Evolutionary conservation across 1,284 basidiomycete species (phyloP).

Genomic region (Irpex sp.): DNA sequence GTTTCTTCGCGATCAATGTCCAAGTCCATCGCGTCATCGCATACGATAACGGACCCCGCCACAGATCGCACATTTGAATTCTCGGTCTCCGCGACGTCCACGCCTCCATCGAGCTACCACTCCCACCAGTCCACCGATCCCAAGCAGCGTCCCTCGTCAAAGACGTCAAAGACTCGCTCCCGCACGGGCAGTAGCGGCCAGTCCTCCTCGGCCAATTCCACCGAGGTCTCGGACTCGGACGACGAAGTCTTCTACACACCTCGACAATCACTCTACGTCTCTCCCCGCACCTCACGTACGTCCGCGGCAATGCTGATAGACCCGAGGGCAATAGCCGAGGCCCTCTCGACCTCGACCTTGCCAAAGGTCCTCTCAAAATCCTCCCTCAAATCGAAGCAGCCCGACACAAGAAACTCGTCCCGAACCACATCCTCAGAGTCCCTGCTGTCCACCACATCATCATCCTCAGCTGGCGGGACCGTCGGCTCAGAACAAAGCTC

Average conservation of each 20-base stretch:
- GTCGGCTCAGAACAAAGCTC: constrained; percentile 20
- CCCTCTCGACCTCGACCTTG: constrained; percentile 22
- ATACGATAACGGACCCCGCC: constrained; percentile 16
- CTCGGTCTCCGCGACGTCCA: constrained; percentile 7
- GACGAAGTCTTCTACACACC: constrained; percentile 50
- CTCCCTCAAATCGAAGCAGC: constrained; percentile 5
- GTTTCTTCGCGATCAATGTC: constrained; percentile 14
- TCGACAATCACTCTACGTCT: constrained; percentile 38
- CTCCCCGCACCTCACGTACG: constrained; percentile 36
- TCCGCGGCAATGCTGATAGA: constrained; percentile 33
- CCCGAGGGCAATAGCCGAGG: constrained; percentile 25
- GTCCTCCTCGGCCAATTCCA: constrained; percentile 14
- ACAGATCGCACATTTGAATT: constrained; percentile 3
- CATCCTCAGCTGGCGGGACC: constrained; percentile 35
- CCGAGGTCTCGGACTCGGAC: constrained; percentile 27
- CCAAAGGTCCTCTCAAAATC: constrained; percentile 18
- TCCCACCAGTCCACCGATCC: constrained; percentile 14
- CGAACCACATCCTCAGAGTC: constrained; percentile 25
- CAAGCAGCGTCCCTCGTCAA: constrained; percentile 19
- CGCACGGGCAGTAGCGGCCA: constrained; percentile 15
- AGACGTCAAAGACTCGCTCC: constrained; percentile 16
- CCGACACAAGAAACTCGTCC: constrained; percentile 11
- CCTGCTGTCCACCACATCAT: constrained; percentile 30
- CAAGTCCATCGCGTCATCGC: constrained; percentile 26
- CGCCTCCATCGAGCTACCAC: constrained; percentile 14